Evolutionary conservation across 148 eudicot genomes (phyloP), one percentile per base, ranked within the genome.

Genomic region (Rhododendron henanense): DNA sequence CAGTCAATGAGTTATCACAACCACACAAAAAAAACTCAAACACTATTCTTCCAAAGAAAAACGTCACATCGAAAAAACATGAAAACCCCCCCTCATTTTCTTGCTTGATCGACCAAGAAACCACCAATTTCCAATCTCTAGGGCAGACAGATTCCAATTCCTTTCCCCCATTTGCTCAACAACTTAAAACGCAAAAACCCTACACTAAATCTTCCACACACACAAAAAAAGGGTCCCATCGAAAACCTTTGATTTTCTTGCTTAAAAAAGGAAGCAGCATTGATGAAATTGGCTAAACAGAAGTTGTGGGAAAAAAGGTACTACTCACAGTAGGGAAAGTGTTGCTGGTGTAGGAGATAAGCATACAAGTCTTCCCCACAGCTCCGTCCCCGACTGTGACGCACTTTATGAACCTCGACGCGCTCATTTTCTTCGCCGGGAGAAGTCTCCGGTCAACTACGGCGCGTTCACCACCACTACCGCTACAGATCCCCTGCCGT

Each of bases 311-410:
- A 0, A 28, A 13, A 13, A 71, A 28, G 16, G 5, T 23, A 82
- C 87, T 81, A 82, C 87, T 81, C 71, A 90, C 92, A 85, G 91
- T 89, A 69, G 91, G 92, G 57, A 90, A 90, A 21, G 92, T 88
- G 90, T 90, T 90, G 87, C 90, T 87, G 82, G 89, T 90, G 88
- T 90, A 90, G 79, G 90, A 90, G 84, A 90, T 90, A 48, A 90
- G 92, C 90, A 90, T 80, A 88, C 92, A 90, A 89, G 92, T 90
- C 81, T 88, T 90, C 18, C 92, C 92, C 28, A 90, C 91, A 51
- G 91, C 92, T 67, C 92, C 92, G 73, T 90, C 92, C 18, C 92
- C 90, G 71, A 90, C 92, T 14, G 92, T 90, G 37, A 90, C 92
- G 71, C 92, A 89, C 88, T 90, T 90, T 44, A 90, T 88, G 88